phyloP scores from a whole-genome alignment of 345 rosid genomes.

The Hypericum perforatum region DNA sequence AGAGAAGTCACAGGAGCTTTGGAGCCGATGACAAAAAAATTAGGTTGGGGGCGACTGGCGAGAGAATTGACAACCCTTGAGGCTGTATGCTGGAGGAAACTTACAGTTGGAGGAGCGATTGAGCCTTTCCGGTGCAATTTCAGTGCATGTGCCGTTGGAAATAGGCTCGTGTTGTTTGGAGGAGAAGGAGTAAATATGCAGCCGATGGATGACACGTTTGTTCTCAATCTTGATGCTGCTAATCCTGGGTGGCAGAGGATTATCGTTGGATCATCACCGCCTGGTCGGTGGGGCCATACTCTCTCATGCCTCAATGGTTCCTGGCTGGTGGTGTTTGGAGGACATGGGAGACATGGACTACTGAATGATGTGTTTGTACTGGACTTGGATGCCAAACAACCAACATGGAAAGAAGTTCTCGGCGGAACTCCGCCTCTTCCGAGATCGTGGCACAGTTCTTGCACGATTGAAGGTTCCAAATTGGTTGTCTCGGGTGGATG shows the following conservation, averaged over 20 bases:
- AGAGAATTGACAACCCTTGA: conserved; percentile 86
- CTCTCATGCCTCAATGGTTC: conserved; percentile 74
- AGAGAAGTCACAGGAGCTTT: conserved; percentile 73
- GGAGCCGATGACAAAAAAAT: conserved; percentile 70
- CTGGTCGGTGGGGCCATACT: conserved; percentile 97
- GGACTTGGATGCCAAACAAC: conserved; percentile 83
- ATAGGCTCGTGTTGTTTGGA: conserved; percentile 75
- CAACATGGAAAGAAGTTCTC: conserved; percentile 79
- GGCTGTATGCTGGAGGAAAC: conserved; percentile 80
- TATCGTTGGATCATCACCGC: conserved; percentile 67
- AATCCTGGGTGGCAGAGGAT: conserved; percentile 70
- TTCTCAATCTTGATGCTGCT: conserved; percentile 70
- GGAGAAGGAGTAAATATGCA: conserved; percentile 96
- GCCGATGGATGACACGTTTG: conserved; percentile 93
- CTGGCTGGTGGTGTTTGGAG: conserved; percentile 84
- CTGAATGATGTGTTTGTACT: conserved; percentile 80
- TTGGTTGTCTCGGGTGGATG: conserved; percentile 88
- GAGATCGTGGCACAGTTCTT: conserved; percentile 94
- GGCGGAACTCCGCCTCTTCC: conserved; percentile 89
- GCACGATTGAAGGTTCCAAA: conserved; percentile 76
- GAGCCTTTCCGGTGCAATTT: conserved; percentile 93
- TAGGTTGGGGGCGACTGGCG: conserved; percentile 90
- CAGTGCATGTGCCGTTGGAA: conserved; percentile 94
- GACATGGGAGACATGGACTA: conserved; percentile 78
- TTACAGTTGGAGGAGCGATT: conserved; percentile 75